A percentile compares a stretch with the other conserved stretches of the same genome.
phyloP scores from a whole-genome alignment of 2,329 filamentous ascomycete genomes.

The Penicillium sp. region DNA sequence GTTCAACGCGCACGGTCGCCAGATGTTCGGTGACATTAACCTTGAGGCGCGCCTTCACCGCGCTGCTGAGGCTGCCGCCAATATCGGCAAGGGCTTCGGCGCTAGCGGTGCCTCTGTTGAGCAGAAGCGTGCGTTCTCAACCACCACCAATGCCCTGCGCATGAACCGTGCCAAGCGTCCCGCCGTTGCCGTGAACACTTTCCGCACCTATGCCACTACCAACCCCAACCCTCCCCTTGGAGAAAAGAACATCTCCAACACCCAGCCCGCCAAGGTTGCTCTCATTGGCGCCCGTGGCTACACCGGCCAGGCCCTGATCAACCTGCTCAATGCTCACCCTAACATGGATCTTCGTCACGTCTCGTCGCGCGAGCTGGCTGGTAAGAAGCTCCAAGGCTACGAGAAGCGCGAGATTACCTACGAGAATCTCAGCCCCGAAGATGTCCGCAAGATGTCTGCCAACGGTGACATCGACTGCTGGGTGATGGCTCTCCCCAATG shows the following conservation, averaged over 20 bases:
- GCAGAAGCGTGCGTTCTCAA: slow-evolving; percentile 68
- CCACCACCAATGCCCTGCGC: slow-evolving; percentile 45
- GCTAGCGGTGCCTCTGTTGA: slow-evolving; percentile 50
- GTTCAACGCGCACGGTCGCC: slow-evolving; percentile 75
- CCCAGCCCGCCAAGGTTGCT: slow-evolving; percentile 72
- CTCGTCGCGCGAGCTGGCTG: slow-evolving; percentile 86
- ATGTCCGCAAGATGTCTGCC: slow-evolving; percentile 79
- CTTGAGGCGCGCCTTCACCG: slow-evolving; percentile 79
- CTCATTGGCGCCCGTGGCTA: slow-evolving; percentile 91
- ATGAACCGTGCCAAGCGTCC: slow-evolving; percentile 32
- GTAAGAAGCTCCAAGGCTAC: slow-evolving; percentile 84
- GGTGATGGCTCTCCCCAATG: slow-evolving; percentile 96
- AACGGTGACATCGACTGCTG: slow-evolving; percentile 87
- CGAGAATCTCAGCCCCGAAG: slow-evolving; percentile 83
- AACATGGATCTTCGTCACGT: slow-evolving; percentile 88
- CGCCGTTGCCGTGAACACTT: slow-evolving; percentile 28
- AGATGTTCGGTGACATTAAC: slow-evolving; percentile 87
- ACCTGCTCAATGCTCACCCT: slow-evolving; percentile 81
- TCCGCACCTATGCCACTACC: slow-evolving; percentile 44
- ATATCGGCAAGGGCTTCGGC: slow-evolving; percentile 47
- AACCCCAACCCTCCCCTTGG: slow-evolving; percentile 90
- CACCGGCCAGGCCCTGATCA: slow-evolving; percentile 87
- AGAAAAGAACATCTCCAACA: slow-evolving; percentile 81
- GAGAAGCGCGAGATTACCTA: slow-evolving; percentile 88
- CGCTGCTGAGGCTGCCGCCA: slow-evolving; percentile 68